Evolutionary conservation across 495 filamentous ascomycete species (phyloP), one percentile per base, ranked within the genome.

Genomic region (Talaromyces ruber): DNA sequence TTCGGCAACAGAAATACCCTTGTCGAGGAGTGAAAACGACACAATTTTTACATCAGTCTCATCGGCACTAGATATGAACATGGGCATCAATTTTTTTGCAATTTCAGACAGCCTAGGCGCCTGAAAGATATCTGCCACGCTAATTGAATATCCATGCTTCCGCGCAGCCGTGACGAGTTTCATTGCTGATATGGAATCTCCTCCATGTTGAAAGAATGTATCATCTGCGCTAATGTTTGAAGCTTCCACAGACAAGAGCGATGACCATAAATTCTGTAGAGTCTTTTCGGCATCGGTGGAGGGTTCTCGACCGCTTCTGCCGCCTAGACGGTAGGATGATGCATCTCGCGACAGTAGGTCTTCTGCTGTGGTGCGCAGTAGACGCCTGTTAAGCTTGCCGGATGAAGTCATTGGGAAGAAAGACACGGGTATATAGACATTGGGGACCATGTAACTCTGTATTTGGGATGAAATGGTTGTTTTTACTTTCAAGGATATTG

Each of bases 381-480:
- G 24, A 67, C 65, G 68, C 24, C 51, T 72, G 68, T 71, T 71
- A 11, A 80, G 76, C 67, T 87, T 87, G 6, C 82, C 81, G 16
- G 78, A 79, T 0, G 76, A 65, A 6, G 79, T 71, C 2, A 84
- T 67, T 0, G 86, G 86, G 63, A 87, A 74, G 21, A 74, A 66
- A 12, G 72, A 68, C 3, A 87, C 70, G 2, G 84, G 83, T 43
- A 89, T 79, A 26, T 83, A 87, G 2, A 79, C 74, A 24, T 79
- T 76, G 12, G 86, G 86, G 9, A 87, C 74, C 80, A 86, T 87
- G 66, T 80, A 82, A 25, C 58, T 56, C 14, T 78, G 71, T 18
- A 76, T 63, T 2, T 58, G 56, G 28, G 61, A 67, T 1, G 62
- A 63, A 22, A 81, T 62, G 16, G 62, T 28, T 0, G 68, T 54